Evolutionary conservation across 163 green algal species (phyloP).

Genomic region (Prototheca wickerhamii): DNA sequence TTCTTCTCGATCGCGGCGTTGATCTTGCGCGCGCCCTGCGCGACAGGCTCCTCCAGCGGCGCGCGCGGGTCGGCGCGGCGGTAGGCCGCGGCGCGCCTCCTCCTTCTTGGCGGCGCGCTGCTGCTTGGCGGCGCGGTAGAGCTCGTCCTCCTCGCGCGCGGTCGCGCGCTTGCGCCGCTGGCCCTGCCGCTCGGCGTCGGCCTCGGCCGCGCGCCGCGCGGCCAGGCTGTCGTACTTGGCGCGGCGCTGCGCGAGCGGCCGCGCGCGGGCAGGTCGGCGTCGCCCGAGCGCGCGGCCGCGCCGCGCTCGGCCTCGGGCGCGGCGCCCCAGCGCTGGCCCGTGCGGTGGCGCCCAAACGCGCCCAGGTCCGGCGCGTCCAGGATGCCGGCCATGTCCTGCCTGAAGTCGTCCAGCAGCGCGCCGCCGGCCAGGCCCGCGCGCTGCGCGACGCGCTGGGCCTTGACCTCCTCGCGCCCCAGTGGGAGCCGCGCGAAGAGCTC

Average conservation of each 20-base stretch:
- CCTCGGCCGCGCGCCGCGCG: slow-evolving; percentile 15
- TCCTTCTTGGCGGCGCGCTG: slow-evolving; percentile 10
- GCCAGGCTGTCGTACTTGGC: slow-evolving; percentile 59
- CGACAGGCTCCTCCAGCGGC: slow-evolving; percentile 30
- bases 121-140: slow-evolving; percentile 58
- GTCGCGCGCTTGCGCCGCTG: too few species aligned
- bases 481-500: slow-evolving; percentile 75
- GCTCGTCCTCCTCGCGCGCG: slow-evolving; percentile 57
- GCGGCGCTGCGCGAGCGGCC: slow-evolving; percentile 60
- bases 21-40: slow-evolving; percentile 34
- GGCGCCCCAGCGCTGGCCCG: slow-evolving; percentile 10
- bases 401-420: slow-evolving; percentile 82
- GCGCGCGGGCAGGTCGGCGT: slow-evolving; percentile 56
- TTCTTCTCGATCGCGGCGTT: slow-evolving; percentile 86
- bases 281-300: slow-evolving; percentile 32
- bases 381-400: slow-evolving; percentile 87
- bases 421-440: slow-evolving; percentile 33
- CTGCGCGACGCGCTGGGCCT: slow-evolving; percentile 58
- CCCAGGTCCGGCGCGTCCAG: slow-evolving; percentile 45
- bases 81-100: slow-evolving; percentile 6
- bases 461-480: slow-evolving; percentile 75
- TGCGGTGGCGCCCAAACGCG: slow-evolving; percentile 46
- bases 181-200: slow-evolving; percentile 19
- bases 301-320: slow-evolving; percentile 2
- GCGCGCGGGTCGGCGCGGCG: slow-evolving; percentile 20